A percentile compares a stretch with the other conserved stretches of the same genome.
Evolutionary conservation across 2,329 filamentous ascomycete genomes (phyloP).

Genomic region (Fusarium miscanthi): DNA sequence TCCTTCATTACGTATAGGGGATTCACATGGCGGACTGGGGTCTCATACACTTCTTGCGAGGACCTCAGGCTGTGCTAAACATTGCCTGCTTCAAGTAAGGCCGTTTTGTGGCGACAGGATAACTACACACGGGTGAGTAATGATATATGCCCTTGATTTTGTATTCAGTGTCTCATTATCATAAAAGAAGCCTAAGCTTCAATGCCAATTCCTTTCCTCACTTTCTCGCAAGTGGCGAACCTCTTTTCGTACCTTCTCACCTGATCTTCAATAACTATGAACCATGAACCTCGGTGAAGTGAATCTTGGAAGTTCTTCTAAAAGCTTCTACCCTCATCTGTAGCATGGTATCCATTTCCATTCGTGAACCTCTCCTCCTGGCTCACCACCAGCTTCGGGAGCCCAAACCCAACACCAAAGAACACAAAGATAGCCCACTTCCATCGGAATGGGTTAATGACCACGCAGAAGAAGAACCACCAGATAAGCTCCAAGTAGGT

Average conservation of each 20-base stretch:
- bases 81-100: background rate
- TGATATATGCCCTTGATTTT: background rate
- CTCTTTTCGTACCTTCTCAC: background rate
- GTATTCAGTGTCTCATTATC: background rate
- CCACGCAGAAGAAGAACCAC: constrained; percentile 85
- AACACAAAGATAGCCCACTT: constrained; percentile 90
- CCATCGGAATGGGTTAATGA: constrained; percentile 87
- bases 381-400: constrained; percentile 75
- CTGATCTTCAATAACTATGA: too few relatives aligned
- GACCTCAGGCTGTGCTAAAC: background rate
- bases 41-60: background rate
- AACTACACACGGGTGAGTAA: accelerated
- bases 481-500: constrained; percentile 86
- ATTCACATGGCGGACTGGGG: background rate
- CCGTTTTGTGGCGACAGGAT: background rate
- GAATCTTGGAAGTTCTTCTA: background rate
- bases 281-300: background rate
- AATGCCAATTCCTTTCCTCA: background rate
- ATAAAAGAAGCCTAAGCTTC: background rate
- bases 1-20: background rate
- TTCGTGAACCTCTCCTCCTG: constrained; percentile 68
- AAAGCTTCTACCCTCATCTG: constrained; percentile 34
- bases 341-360: constrained; percentile 26
- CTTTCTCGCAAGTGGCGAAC: too few relatives aligned
- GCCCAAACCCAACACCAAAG: constrained; percentile 74